Evolutionary conservation across 441 rosid species (phyloP).

Genomic region (Geranium incanum): DNA sequence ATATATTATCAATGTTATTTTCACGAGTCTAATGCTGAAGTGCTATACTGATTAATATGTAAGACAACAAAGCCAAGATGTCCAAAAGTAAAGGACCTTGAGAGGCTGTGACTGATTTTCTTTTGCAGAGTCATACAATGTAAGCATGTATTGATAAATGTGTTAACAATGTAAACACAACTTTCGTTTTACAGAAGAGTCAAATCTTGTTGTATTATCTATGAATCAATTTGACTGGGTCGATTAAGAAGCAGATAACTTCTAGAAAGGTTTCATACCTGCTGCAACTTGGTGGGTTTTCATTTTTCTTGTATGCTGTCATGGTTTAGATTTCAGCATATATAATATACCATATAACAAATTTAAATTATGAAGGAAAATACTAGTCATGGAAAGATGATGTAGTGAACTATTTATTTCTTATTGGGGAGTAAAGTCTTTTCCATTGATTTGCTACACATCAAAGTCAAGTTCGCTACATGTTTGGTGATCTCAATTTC

Average conservation of each 20-base stretch:
- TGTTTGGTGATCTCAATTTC: constrained; percentile 7
- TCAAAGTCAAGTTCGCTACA: constrained; percentile 7
- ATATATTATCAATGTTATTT: neutral
- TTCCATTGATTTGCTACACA: constrained; percentile 4
- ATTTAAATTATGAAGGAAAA: constrained; percentile 4
- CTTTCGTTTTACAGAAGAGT: neutral
- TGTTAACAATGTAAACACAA: neutral
- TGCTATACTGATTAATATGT: neutral
- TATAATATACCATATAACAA: neutral
- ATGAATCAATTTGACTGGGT: neutral
- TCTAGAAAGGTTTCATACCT: neutral
- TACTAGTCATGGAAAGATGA: constrained; percentile 10
- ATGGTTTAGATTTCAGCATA: neutral
- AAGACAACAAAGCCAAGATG: neutral
- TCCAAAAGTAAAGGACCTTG: neutral
- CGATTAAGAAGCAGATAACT: neutral
- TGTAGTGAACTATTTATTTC: neutral
- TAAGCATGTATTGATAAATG: neutral
- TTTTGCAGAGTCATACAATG: neutral
- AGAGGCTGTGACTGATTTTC: neutral
- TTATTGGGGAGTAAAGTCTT: neutral
- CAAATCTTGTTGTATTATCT: neutral
- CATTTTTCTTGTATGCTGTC: neutral
- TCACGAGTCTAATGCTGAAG: neutral
- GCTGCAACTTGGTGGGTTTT: constrained; percentile 6